Evolutionary conservation across 192 early-diverging fungal genomes (phyloP).

Genomic region (Backusella morwellensis): DNA sequence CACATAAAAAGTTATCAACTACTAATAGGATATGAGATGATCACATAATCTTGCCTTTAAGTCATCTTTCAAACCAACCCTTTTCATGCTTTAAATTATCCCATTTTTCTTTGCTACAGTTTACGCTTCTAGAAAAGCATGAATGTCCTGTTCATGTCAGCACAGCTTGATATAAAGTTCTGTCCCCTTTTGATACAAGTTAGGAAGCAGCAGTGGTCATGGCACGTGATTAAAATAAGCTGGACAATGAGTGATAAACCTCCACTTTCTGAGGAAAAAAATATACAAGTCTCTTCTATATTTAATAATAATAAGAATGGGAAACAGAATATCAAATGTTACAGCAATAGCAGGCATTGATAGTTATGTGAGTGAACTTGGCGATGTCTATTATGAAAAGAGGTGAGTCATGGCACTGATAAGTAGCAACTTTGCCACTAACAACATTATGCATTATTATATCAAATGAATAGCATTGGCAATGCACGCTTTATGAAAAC

Average conservation of each 20-base stretch:
- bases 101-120: too few relatives aligned
- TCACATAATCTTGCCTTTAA: too few relatives aligned
- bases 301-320: too few relatives aligned
- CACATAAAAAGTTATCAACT: too few relatives aligned
- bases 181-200: too few relatives aligned
- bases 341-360: conserved; percentile 67
- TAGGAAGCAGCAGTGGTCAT: neutral
- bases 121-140: too few relatives aligned
- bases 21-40: too few relatives aligned
- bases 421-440: neutral
- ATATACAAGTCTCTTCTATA: too few relatives aligned
- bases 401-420: conserved; percentile 41
- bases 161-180: too few relatives aligned
- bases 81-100: too few relatives aligned
- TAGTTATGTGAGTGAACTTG: conserved; percentile 70
- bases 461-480: conserved; percentile 61
- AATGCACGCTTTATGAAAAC: conserved; percentile 95
- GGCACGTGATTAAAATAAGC: neutral
- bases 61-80: too few relatives aligned
- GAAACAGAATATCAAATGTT: conserved; percentile 58
- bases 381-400: conserved; percentile 68
- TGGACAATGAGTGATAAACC: neutral
- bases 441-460: neutral
- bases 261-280: neutral
- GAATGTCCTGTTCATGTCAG: too few relatives aligned